phyloP scores from a whole-genome alignment of 2,329 filamentous ascomycete genomes.

The Dendryphion nanum region DNA sequence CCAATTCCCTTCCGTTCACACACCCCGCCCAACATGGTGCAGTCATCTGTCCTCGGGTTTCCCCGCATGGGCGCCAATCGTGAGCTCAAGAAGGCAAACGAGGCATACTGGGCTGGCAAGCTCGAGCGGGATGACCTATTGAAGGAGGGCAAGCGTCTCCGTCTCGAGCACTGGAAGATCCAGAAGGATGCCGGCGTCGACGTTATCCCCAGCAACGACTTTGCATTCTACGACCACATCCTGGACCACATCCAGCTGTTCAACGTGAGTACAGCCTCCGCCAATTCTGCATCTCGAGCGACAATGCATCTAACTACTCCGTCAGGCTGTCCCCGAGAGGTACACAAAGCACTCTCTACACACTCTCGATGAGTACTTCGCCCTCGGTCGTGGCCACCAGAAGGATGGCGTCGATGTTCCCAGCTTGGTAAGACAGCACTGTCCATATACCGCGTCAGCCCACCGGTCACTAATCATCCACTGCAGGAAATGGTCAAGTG shows the following conservation, averaged over 20 bases:
- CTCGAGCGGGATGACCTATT: slow-evolving; percentile 88
- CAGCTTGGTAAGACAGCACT: slow-evolving; percentile 67
- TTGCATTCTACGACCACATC: slow-evolving; percentile 97
- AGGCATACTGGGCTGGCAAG: slow-evolving; percentile 97
- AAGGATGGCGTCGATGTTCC: slow-evolving; percentile 92
- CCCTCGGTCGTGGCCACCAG: slow-evolving; percentile 98
- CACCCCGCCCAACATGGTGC: slow-evolving; percentile 43
- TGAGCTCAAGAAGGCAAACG: slow-evolving; percentile 99
- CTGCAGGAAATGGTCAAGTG: slow-evolving; percentile 96
- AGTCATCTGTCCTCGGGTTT: slow-evolving; percentile 86
- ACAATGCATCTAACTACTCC: slow-evolving; percentile 11
- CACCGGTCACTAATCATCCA: slow-evolving; percentile 22
- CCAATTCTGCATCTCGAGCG: background rate
- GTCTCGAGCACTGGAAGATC: slow-evolving; percentile 98
- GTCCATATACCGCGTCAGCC: slow-evolving; percentile 1
- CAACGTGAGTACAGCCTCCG: slow-evolving; percentile 61
- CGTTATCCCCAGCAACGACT: slow-evolving; percentile 98
- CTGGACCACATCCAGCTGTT: slow-evolving; percentile 98
- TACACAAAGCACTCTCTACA: slow-evolving; percentile 89
- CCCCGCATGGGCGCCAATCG: slow-evolving; percentile 97
- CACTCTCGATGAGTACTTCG: slow-evolving; percentile 95
- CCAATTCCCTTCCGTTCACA: slow-evolving; percentile 6
- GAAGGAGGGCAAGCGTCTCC: slow-evolving; percentile 92
- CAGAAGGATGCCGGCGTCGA: slow-evolving; percentile 98
- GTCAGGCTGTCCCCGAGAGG: slow-evolving; percentile 86